Evolutionary conservation across 2,329 filamentous ascomycete species (phyloP).

Genomic region (Lasiodiplodia gonubiensis): DNA sequence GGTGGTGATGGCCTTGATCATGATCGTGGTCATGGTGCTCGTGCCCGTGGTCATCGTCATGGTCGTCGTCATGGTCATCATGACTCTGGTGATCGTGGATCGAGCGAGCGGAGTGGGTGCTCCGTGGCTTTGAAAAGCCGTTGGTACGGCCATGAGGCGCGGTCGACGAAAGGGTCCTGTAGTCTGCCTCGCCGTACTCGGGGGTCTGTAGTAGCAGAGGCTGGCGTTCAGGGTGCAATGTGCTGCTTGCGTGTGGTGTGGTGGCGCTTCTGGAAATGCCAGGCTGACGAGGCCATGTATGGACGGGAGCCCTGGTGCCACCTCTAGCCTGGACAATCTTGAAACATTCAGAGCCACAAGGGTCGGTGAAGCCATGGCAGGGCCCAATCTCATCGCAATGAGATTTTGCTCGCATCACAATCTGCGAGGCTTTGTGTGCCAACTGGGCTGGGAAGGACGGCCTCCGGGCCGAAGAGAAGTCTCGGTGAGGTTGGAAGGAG

Average conservation of each 20-base stretch:
- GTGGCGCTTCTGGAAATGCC: conserved; percentile 15
- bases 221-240: conserved; percentile 31
- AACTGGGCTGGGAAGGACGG: conserved; percentile 51
- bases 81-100: conserved; percentile 29
- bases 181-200: conserved; percentile 3
- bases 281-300: conserved; percentile 17
- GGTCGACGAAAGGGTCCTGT: conserved; percentile 31
- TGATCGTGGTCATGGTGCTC: conserved; percentile 32
- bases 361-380: conserved; percentile 66
- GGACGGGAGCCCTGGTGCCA: conserved; percentile 34
- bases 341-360: conserved; percentile 66
- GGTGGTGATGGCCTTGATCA: conserved; percentile 67
- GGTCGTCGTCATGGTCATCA: conserved; percentile 17
- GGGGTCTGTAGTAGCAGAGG: conserved; percentile 38
- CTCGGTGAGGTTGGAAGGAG: conserved; percentile 7
- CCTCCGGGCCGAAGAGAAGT: conserved; percentile 32
- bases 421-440: conserved; percentile 53
- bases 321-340: conserved; percentile 54
- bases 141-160: conserved; percentile 29
- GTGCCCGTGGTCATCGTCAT: conserved; percentile 31
- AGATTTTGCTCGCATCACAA: conserved; percentile 57
- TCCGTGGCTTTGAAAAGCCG: conserved; percentile 10
- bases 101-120: conserved; percentile 8
- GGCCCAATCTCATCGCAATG: conserved; percentile 63
- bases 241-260: neutral